Base-by-base conservation (phyloP, 176 grass and related monocot genomes). In the Carex cristatella region DNA sequence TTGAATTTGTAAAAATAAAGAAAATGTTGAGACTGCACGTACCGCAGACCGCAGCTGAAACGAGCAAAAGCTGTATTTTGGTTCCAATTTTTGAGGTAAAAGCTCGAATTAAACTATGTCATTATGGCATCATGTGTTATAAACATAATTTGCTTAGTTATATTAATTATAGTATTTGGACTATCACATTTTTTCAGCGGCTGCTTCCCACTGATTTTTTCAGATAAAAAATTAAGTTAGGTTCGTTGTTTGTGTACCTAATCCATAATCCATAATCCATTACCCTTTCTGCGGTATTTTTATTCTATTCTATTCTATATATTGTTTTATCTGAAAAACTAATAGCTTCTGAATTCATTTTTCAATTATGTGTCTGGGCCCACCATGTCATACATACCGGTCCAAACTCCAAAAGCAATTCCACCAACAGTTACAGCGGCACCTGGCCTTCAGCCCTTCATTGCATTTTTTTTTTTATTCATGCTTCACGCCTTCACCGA, bases 201-300 rank as follows among this genome's bases (percentile, higher is more conserved):
- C 38, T 54, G 10, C 23, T 19, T 46, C 38, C n/a, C 42, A 51
- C 46, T 48, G 10, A 14, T 83, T 65, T 83, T 65, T 82, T 82
- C 23, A 64, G 77, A 82, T 42, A 19, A 62, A 70, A 23, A 63
- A 42, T 23, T 23, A 82, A 65, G 18, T 62, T 33, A 51, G 79
- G 40, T 83, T 66, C n/a, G 18, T 53, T 63, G 51, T 63, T 53
- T 63, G 51, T 63, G 46, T 67, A 83, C 80, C 80, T 68, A 83
- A 66, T 83, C 80, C 80, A 67, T 83, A 83, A 66, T 83, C 80
- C 80, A 67, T 83, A 83, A 66, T 83, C 80, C 80, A 67, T 83
- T 31, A 0, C 61, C 40, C n/a, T 68, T 83, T 51, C 18, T 51
- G 16, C 72, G 46, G 42, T 63, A 23, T 27, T 63, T 27, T 63